Conservation (phyloP, 2,329 filamentous ascomycete genomes). For the Fusarium nanum region DNA sequence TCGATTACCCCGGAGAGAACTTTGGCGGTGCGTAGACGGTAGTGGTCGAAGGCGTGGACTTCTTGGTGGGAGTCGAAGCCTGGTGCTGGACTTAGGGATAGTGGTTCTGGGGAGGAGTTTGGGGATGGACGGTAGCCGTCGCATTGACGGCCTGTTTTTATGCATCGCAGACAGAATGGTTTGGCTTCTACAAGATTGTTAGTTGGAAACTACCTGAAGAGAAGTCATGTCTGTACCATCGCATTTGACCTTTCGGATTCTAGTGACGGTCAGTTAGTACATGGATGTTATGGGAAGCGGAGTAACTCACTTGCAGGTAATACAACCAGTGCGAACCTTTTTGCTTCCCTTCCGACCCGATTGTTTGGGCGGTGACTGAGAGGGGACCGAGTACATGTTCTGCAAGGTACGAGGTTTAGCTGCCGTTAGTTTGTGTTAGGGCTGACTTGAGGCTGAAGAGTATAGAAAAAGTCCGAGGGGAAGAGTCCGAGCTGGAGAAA, state of each 20-base stretch:
- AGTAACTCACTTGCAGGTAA: conserved; percentile 65
- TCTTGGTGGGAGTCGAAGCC: conserved; percentile 41
- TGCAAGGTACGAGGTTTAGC: not conserved
- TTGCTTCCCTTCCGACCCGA: conserved; percentile 56
- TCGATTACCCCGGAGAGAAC: conserved; percentile 58
- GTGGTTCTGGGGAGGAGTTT: conserved; percentile 31
- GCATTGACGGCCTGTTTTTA: conserved; percentile 66
- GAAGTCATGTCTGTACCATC: not conserved
- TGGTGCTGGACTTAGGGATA: conserved; percentile 27
- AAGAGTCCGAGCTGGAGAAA: not conserved
- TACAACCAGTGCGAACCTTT: conserved; percentile 63
- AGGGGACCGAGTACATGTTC: conserved; percentile 17
- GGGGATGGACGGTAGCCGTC: conserved; percentile 61
- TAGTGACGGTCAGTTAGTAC: conserved; percentile 1
- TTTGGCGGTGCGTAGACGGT: conserved; percentile 52
- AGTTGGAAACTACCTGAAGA: not conserved
- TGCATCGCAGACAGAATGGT: conserved; percentile 64
- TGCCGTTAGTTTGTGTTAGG: not conserved
- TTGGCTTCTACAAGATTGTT: conserved; percentile 55
- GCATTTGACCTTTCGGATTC: conserved; percentile 28
- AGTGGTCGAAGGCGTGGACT: conserved; percentile 50
- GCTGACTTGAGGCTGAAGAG: not conserved
- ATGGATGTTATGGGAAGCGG: not conserved
- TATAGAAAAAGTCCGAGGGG: conserved; percentile 5
- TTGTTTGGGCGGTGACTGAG: conserved; percentile 22